phyloP scores from a whole-genome alignment of 2,329 filamentous ascomycete genomes.

The Cladophialophora bantiana region DNA sequence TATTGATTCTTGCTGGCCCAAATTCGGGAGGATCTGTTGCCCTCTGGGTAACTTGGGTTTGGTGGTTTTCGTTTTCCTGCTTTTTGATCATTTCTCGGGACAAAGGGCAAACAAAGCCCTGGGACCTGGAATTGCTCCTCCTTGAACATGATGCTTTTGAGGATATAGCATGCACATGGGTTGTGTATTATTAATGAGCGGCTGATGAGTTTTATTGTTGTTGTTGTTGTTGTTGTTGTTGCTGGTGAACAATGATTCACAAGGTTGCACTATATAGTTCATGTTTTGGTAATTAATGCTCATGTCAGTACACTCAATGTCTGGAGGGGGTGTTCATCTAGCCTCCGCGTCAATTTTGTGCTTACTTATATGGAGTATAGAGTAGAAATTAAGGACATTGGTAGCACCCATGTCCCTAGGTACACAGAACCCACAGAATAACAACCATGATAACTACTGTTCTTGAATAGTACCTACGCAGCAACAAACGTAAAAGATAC shows the following conservation, averaged over 20 bases:
- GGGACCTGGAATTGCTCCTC: not conserved
- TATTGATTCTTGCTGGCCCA: slow-evolving; percentile 43
- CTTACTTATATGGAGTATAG: too few species aligned
- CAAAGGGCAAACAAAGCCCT: not conserved
- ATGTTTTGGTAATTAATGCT: not conserved
- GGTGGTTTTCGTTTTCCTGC: not conserved
- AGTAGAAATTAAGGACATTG: too few species aligned
- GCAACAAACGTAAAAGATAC: too few species aligned
- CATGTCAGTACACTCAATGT: too few species aligned
- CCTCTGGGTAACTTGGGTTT: not conserved
- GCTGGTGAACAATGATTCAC: not conserved
- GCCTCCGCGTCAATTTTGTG: too few species aligned
- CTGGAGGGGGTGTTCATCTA: too few species aligned
- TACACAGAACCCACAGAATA: too few species aligned
- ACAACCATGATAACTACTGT: too few species aligned
- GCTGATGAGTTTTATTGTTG: not conserved
- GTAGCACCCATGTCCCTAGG: too few species aligned
- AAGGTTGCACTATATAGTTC: not conserved
- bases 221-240: too few species aligned
- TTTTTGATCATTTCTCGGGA: not conserved
- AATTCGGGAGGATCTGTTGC: slow-evolving; percentile 6
- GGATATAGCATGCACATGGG: not conserved
- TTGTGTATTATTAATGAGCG: slow-evolving; percentile 1
- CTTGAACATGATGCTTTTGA: not conserved
- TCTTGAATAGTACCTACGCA: too few species aligned